A percentile compares a stretch with the other conserved stretches of the same genome.
phyloP scores from a whole-genome alignment of 2,329 filamentous ascomycete genomes.

The Beauveria australis region DNA sequence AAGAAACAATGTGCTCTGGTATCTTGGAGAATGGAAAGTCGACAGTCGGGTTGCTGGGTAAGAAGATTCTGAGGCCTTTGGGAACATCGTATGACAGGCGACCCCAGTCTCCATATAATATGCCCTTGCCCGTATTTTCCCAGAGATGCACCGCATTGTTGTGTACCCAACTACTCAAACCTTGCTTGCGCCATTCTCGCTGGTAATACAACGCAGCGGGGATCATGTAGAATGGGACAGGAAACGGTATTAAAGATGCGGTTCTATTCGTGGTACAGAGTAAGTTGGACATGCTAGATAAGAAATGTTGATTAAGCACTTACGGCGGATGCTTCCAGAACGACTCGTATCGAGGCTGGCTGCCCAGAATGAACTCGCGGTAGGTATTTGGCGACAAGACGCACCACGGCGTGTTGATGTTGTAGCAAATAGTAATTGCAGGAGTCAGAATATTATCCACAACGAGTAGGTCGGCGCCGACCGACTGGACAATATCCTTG shows the following conservation, averaged over 20 bases:
- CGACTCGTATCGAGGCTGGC: constrained; percentile 1
- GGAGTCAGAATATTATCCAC: constrained; percentile 12
- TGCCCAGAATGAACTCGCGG: constrained; percentile 8
- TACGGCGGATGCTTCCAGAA: constrained; percentile 11
- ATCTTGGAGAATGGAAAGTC: constrained; percentile 29
- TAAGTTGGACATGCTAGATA: no score
- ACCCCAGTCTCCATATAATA: background rate
- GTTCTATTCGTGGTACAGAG: background rate
- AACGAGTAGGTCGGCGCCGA: constrained; percentile 8
- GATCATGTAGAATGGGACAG: constrained; percentile 1
- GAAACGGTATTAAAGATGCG: background rate
- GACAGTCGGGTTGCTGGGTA: constrained; percentile 14
- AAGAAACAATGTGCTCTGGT: constrained; percentile 18
- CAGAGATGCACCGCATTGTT: background rate
- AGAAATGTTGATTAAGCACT: background rate
- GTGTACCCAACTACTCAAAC: background rate
- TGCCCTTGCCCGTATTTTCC: background rate
- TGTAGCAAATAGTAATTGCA: constrained; percentile 7
- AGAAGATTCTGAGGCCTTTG: background rate
- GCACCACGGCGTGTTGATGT: constrained; percentile 5
- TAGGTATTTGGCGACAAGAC: constrained; percentile 12
- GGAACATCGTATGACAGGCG: background rate
- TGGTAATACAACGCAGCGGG: background rate
- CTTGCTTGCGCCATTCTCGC: background rate
- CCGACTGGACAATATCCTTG: background rate